Base-by-base conservation (phyloP, 2,329 filamentous ascomycete species). In the Paramyrothecium sp. region DNA sequence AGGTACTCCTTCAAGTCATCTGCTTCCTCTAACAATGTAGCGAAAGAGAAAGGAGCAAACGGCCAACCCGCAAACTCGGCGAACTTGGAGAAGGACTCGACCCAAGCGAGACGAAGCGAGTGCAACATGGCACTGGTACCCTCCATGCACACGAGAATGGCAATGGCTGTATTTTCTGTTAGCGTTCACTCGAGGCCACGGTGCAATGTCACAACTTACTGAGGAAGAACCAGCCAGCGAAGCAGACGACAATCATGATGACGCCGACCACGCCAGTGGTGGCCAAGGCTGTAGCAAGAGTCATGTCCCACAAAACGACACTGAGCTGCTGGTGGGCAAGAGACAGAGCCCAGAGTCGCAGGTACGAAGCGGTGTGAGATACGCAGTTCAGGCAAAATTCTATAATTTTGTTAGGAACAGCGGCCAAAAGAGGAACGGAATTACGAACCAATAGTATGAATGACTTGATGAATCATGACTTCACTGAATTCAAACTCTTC, bases 341-440 rank as follows among this genome's bases (percentile, higher is more conserved):
- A 2, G 95, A 99, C 66, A 99, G 77, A 33, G 95, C 95, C 95
- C 95, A 99, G 49, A 99, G 90, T 81, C 95, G 95, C 51, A 99
- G 89, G 77, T 99, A 99, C 1, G 95, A 99, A 4, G 95, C 95
- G 4, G 96, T 99, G 78, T 99, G 95, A 30, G 95, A 99, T 61
- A 99, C 94, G 74, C 94, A 98, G 82, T 99, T 99, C 67, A 99
- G 84, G 73, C 95, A 99, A 81, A 99, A 99, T 83, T 99, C 92
- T 92, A 64, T 4, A 8, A 23, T 16, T 33, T 71, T 79, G 71
- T 38, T 7, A 3, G 11, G 26, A 33, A 38, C 41, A 19, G n/a
- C 2, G 22, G 53, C 17, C 7, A 41, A 13, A 23, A 2, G 20
- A 16, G 19, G 16, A 11, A 4, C 13, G 16, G 19, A 7, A 11